Base-by-base conservation (phyloP, 257 asterid genomes). In the Solanum sejunctum region DNA sequence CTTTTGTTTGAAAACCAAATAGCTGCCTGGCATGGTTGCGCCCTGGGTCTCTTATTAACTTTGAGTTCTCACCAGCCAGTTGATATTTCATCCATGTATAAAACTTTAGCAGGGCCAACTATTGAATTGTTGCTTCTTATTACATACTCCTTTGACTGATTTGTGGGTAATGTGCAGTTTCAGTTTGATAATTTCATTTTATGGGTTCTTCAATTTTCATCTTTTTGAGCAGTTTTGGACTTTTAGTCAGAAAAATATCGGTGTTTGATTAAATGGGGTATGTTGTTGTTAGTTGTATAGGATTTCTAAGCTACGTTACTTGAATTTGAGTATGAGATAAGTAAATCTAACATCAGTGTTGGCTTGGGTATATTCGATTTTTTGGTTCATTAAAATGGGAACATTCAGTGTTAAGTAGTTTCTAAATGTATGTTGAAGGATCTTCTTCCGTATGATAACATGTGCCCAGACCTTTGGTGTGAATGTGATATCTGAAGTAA, bases 111-210 rank as follows among this genome's bases (percentile, higher is more conserved):
- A 4, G 6, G 41, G 41, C 41, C 41, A 36, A 36, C 41, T 36
- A 32, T 32, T 32, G 3, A 32, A 32, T 32, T 32, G 36, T 32
- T 32, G 36, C 36, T 32, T 32, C 36, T 32, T 32, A 32, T 32
- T 32, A 32, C 36, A 32, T 32, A 32, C 36, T 32, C 36, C 36
- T 32, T 32, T 32, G 36, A 32, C 36, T 32, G 36, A 91, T 96
- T 89, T 94, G 98, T 87, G 98, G 98, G 99, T 95, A 92, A 71
- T 52, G 28, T 52, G 15, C 16, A 16, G 64, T 17, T 78, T 47
- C 93, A 54, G 45, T 71, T 8, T 23, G 5, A 4, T 23, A 63
- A 63, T 63, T 63, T 23, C 11, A 47, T 1, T 23, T 63, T 66
- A 7, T 66, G 4, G 11, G 72, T 66, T 66, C 45, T 52, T 63